Conservation (phyloP, 2,329 filamentous ascomycete species). For the Aspergillus fischeri region DNA sequence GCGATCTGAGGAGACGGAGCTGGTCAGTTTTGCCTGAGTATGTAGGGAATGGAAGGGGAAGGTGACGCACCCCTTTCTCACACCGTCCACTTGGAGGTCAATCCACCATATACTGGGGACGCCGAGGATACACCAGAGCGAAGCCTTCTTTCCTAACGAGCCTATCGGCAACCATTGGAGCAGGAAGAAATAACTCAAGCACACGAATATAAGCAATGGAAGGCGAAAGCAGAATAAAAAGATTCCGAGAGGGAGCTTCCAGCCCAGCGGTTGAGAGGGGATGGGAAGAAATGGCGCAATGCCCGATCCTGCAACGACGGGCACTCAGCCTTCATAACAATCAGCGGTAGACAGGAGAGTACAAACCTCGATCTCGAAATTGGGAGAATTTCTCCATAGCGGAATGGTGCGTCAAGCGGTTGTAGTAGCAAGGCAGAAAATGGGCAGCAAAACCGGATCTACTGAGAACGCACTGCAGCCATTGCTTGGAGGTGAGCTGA, state of each 20-base stretch:
- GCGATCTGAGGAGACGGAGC: slow-evolving; percentile 44
- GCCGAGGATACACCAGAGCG: slow-evolving; percentile 80
- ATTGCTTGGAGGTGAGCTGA: background rate
- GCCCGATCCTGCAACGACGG: slow-evolving; percentile 67
- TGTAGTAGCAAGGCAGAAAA: background rate
- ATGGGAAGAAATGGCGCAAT: slow-evolving; percentile 94
- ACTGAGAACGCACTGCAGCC: background rate
- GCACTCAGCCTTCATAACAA: background rate
- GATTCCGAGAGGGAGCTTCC: slow-evolving; percentile 62
- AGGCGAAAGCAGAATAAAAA: slow-evolving; percentile 78
- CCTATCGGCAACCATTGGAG: slow-evolving; percentile 77
- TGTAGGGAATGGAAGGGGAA: background rate
- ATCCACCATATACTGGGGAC: slow-evolving; percentile 97
- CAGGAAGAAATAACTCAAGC: slow-evolving; percentile 69
- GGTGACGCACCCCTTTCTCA: slow-evolving; percentile 70
- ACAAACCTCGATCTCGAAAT: slow-evolving; percentile 78
- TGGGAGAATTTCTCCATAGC: slow-evolving; percentile 92
- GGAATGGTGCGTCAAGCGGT: background rate
- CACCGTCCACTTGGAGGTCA: slow-evolving; percentile 95
- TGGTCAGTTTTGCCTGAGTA: background rate
- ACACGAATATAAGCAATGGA: slow-evolving; percentile 68
- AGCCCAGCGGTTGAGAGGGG: slow-evolving; percentile 58
- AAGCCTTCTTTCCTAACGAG: slow-evolving; percentile 68
- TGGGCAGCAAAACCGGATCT: background rate
- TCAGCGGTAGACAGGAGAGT: background rate